These are phyloP conservation scores for Phlebopus sp. DNA, from an alignment of 1,284 basidiomycete genomes.

Conservation along the genomic window DNA sequence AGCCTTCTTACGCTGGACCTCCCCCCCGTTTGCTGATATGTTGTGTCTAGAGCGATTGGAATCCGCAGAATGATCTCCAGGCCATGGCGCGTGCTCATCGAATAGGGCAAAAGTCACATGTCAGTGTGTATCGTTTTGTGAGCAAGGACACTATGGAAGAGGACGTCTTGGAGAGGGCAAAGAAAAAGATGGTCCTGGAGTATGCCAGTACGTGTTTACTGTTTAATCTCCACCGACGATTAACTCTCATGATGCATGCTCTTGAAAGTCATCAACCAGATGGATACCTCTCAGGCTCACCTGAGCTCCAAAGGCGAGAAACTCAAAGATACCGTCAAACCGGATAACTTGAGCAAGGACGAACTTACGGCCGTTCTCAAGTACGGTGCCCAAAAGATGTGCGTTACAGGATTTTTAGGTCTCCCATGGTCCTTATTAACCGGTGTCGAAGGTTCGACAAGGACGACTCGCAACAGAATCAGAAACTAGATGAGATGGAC, in stretches of 20 bases:
- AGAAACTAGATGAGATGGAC: slow-evolving; percentile 99
- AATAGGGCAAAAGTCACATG: slow-evolving; percentile 96
- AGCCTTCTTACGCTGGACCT: slow-evolving; percentile 37
- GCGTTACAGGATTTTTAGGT: slow-evolving; percentile 28
- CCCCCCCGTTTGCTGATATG: slow-evolving; percentile 18
- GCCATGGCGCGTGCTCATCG: slow-evolving; percentile 98
- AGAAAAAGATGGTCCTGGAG: slow-evolving; percentile 99
- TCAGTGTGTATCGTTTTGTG: slow-evolving; percentile 97
- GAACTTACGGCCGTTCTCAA: slow-evolving; percentile 98
- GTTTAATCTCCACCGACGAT: slow-evolving; percentile 9
- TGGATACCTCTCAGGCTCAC: slow-evolving; percentile 98
- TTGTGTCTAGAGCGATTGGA: slow-evolving; percentile 77
- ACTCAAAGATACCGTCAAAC: slow-evolving; percentile 70
- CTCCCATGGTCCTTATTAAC: slow-evolving; percentile 14
- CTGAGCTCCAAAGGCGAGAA: slow-evolving; percentile 75
- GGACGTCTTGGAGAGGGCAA: slow-evolving; percentile 95
- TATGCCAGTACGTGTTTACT: slow-evolving; percentile 82
- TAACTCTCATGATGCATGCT: slow-evolving; percentile 2
- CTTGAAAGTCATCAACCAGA: slow-evolving; percentile 92
- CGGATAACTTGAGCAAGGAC: slow-evolving; percentile 93
- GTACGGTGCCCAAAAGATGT: slow-evolving; percentile 98
- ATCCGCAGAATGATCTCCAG: slow-evolving; percentile 98
- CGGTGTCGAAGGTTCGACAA: slow-evolving; percentile 80
- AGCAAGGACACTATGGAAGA: slow-evolving; percentile 99
- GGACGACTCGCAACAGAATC: slow-evolving; percentile 87